phyloP scores from a whole-genome alignment of 2,329 filamentous ascomycete species.

The Stemphylium lycopersici region DNA sequence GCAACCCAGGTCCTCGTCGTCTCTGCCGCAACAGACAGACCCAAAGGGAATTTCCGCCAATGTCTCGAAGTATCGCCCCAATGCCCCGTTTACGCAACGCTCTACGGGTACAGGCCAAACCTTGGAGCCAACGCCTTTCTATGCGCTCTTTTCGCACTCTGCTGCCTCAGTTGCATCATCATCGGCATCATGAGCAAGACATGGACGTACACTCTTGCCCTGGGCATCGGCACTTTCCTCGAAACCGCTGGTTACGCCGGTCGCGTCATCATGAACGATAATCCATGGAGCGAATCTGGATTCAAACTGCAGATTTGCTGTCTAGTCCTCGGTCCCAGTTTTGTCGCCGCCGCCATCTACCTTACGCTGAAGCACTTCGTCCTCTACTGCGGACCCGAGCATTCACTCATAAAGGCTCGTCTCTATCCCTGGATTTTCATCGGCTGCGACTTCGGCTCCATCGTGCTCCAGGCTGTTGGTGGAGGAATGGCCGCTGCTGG shows the following conservation, averaged over 20 bases:
- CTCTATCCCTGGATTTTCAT: slow-evolving; percentile 65
- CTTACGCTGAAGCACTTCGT: slow-evolving; percentile 57
- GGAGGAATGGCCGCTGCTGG: slow-evolving; percentile 60
- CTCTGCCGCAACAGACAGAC: slow-evolving; percentile 23
- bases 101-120: slow-evolving; percentile 51
- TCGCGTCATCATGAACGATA: slow-evolving; percentile 50
- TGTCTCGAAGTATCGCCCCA: slow-evolving; percentile 29
- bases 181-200: slow-evolving; percentile 42
- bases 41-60: slow-evolving; percentile 29
- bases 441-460: slow-evolving; percentile 60
- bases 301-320: slow-evolving; percentile 54
- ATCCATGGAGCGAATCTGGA: slow-evolving; percentile 51
- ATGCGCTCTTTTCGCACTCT: slow-evolving; percentile 27
- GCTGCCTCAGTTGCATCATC: slow-evolving; percentile 23
- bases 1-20: slow-evolving; percentile 17
- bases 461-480: slow-evolving; percentile 62
- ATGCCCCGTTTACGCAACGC: slow-evolving; percentile 46
- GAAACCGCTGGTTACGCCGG: slow-evolving; percentile 54
- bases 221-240: slow-evolving; percentile 49
- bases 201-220: slow-evolving; percentile 51
- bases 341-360: slow-evolving; percentile 56
- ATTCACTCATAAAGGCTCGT: slow-evolving; percentile 47
- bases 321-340: slow-evolving; percentile 52
- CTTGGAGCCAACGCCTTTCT: slow-evolving; percentile 50
- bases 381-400: slow-evolving; percentile 50